Conservation (phyloP, 345 rosid species). For the Euphorbia lathyris region DNA sequence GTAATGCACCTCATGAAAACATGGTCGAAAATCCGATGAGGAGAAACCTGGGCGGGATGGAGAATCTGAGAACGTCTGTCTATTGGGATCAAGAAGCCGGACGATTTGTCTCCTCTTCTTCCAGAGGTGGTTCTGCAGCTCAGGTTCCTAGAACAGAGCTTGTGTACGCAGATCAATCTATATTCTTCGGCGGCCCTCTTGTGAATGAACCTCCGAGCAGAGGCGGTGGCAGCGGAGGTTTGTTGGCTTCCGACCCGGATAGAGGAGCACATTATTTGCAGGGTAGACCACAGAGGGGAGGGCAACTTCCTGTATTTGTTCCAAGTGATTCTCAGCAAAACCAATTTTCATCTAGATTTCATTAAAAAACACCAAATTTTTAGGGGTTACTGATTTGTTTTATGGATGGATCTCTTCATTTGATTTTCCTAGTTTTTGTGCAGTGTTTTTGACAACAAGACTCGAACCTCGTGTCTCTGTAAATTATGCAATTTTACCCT, state of each 20-base stretch:
- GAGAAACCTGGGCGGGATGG: constrained; percentile 34
- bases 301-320: constrained; percentile 80
- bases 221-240: constrained; percentile 35
- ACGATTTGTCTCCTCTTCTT: constrained; percentile 62
- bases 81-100: constrained; percentile 92
- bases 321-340: constrained; percentile 66
- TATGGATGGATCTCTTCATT: background rate
- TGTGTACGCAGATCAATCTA: constrained; percentile 50
- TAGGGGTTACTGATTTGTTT: constrained; percentile 9
- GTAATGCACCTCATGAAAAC: constrained; percentile 20
- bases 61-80: constrained; percentile 50
- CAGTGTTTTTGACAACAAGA: too few relatives aligned
- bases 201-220: constrained; percentile 43
- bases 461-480: too few relatives aligned
- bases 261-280: constrained; percentile 62
- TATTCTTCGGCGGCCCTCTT: constrained; percentile 66
- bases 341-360: constrained; percentile 44
- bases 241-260: constrained; percentile 24
- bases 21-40: constrained; percentile 33
- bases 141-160: constrained; percentile 55
- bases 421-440: background rate
- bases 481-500: too few relatives aligned
- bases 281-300: constrained; percentile 66
- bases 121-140: constrained; percentile 26
- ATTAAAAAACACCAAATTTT: constrained; percentile 22